Percentiles rank a stretch among this genome's conserved stretches.
phyloP scores from a whole-genome alignment of 1,139 yeast genomes.

The Trichomonascaceae sp. region DNA sequence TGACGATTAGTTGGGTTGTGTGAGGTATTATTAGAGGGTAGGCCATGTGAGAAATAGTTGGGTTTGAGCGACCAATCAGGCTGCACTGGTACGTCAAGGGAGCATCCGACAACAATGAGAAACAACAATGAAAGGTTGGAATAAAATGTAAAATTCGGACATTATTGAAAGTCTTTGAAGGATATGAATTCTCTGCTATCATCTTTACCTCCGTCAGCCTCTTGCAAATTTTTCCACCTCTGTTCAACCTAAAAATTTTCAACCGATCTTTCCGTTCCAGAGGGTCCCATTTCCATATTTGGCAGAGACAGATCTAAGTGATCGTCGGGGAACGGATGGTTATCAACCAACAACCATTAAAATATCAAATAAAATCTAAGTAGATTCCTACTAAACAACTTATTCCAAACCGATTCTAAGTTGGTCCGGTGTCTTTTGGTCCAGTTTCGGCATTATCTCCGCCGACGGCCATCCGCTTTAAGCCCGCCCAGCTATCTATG shows the following conservation, averaged over 20 bases:
- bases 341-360: background rate
- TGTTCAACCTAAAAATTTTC: background rate
- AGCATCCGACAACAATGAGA: background rate
- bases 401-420: background rate
- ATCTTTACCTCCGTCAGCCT: background rate
- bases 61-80: background rate
- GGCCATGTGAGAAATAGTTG: background rate
- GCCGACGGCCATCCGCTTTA: background rate
- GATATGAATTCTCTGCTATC: too few species aligned
- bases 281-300: background rate
- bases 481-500: background rate
- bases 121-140: background rate
- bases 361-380: background rate
- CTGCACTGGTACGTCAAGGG: background rate
- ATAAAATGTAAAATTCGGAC: too few species aligned
- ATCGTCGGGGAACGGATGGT: background rate
- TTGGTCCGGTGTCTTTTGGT: background rate
- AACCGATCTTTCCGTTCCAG: background rate
- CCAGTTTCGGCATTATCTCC: background rate
- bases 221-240: background rate
- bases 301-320: background rate
- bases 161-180: too few species aligned
- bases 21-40: background rate
- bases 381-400: background rate
- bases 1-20: background rate